A percentile compares a stretch with the other conserved stretches of the same genome.
Evolutionary conservation across 345 rosid species (phyloP).

Genomic region (Eucalyptus grandis): DNA sequence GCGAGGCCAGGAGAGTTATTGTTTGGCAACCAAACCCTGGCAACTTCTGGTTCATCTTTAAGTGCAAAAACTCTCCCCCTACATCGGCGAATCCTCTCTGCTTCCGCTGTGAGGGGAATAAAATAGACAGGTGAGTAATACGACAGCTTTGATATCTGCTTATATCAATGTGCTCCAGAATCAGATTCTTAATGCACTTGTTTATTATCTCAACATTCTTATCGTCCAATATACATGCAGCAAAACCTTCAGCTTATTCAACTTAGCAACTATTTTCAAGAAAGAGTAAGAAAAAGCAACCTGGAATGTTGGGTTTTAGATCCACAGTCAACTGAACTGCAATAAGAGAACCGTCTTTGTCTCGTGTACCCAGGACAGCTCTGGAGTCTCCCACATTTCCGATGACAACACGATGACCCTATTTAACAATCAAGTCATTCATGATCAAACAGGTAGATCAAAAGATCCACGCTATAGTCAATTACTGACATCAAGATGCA

Average conservation of each 20-base stretch:
- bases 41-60: conserved; percentile 92
- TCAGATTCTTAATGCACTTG: background rate
- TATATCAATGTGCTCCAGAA: background rate
- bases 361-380: conserved; percentile 80
- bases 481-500: background rate
- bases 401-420: conserved; percentile 74
- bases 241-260: background rate
- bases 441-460: background rate
- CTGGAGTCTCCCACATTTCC: conserved; percentile 97
- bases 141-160: background rate
- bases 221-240: background rate
- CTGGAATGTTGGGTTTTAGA: conserved; percentile 98
- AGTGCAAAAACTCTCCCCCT: conserved; percentile 95
- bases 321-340: conserved; percentile 96
- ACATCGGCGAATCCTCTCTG: conserved; percentile 83
- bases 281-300: conserved; percentile 11
- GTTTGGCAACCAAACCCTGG: conserved; percentile 95
- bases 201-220: background rate
- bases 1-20: conserved; percentile 95
- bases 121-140: background rate
- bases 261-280: background rate
- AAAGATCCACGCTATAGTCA: background rate
- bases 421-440: background rate
- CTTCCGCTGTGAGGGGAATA: conserved; percentile 50
- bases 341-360: conserved; percentile 46